Evolutionary conservation across 176 grass and related monocot genomes (phyloP).

Genomic region (Themeda triandra): DNA sequence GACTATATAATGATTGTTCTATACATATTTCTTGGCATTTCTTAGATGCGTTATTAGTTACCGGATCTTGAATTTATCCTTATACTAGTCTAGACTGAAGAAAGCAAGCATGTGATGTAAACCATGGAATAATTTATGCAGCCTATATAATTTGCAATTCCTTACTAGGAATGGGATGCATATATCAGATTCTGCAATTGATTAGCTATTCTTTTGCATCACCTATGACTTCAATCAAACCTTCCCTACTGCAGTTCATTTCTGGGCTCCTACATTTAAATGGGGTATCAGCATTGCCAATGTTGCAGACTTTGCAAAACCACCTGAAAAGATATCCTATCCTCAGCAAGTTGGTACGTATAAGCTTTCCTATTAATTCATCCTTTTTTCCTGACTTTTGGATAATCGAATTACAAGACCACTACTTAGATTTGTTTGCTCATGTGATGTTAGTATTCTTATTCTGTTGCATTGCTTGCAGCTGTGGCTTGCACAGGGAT

Average conservation of each 20-base stretch:
- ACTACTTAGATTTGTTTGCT: background rate
- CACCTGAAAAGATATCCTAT: conserved; percentile 89
- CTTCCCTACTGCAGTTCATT: conserved; percentile 61
- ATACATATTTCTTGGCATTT: background rate
- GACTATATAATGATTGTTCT: background rate
- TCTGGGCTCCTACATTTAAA: conserved; percentile 95
- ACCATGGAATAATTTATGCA: background rate
- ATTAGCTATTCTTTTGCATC: background rate
- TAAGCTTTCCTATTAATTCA: background rate
- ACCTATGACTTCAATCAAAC: background rate
- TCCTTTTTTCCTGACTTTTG: background rate
- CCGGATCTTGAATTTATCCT: background rate
- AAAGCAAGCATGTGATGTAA: background rate
- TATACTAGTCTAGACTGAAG: background rate
- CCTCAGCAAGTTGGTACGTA: conserved; percentile 88
- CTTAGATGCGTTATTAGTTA: background rate
- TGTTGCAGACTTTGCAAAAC: conserved; percentile 85
- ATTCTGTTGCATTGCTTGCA: conserved; percentile 24
- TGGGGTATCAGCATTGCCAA: conserved; percentile 97
- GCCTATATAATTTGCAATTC: background rate
- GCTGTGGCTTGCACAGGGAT: conserved; percentile 71
- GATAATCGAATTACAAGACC: background rate
- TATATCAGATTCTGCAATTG: conserved; percentile 3
- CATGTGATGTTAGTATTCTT: background rate
- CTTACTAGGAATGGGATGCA: background rate